Evolutionary conservation across 306 rosid genomes (phyloP), one percentile per base, ranked within the genome.

Genomic region (Fragaria vesca): DNA sequence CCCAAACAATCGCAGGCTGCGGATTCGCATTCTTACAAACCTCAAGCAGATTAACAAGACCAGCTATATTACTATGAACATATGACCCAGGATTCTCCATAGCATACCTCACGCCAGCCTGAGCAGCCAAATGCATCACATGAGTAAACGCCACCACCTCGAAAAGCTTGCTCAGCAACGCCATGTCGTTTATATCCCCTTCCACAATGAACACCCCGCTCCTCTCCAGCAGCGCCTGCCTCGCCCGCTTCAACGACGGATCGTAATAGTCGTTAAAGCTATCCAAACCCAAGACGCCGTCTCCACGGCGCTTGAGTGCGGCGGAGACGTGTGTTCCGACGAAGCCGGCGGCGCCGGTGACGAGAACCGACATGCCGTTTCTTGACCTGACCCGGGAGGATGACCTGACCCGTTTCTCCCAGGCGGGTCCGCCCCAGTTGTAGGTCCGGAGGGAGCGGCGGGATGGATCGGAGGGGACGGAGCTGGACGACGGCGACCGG

Each of bases 41-140:
- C 68, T 95, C 98, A 71, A 95, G 92, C 26, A 95, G 88, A 85
- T 83, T 95, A 30, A 95, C 98, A 76, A 95, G 78, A 72, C 98
- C 98, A 77, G 97, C 98, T 72, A 95, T 88, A 58, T 95, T 95
- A 80, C 97, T 95, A 84, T 95, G 98, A 52, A 95, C 97, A 85
- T 95, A 95, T 34, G 98, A 92, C 18, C 91, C 83, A 48, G 98
- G 98, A 82, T 95, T 95, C 77, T 92, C 97, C 97, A 95, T 92
- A 48, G 98, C 98, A 74, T 95, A 95, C 97, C 98, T 92, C 83
- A 95, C 98, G 69, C 98, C 98, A 79, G 98, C 98, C 66, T 94
- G 98, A 74, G 98, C 98, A 40, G 98, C 98, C 85, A 94, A 87
- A 76, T 95, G 98, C 98, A 95, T 92, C 28, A 95, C 98, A 74